These are phyloP conservation scores for Climacium dendroides DNA, from an alignment of 225 moss, liverwort and hornwort genomes.

Conservation along the genomic window DNA sequence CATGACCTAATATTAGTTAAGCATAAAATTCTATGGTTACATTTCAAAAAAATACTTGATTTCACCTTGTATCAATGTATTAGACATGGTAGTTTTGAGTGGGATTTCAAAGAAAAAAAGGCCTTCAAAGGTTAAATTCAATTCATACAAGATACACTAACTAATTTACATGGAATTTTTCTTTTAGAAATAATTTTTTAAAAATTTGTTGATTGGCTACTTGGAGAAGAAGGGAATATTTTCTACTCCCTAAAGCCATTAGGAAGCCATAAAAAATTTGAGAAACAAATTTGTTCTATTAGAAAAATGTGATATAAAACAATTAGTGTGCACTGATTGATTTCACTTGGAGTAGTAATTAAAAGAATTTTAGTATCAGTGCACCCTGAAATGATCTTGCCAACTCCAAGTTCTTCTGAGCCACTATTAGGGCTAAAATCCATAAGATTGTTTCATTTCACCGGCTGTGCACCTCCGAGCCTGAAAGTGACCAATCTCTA, in stretches of 20 bases:
- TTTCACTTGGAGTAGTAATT: not conserved
- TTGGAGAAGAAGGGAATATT: not conserved
- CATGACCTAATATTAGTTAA: not conserved
- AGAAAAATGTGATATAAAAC: not conserved
- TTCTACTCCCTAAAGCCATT: not conserved
- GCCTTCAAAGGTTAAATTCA: accelerated
- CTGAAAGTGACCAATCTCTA: not conserved
- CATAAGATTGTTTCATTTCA: not conserved
- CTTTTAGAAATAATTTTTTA: no score
- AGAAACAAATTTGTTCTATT: not conserved
- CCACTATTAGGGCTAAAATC: not conserved
- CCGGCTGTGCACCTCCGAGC: not conserved
- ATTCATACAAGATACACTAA: accelerated
- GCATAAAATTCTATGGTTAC: accelerated
- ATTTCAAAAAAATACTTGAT: no score
- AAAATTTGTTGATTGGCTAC: not conserved
- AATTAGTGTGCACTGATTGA: not conserved
- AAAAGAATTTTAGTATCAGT: not conserved
- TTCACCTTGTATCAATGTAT: not conserved
- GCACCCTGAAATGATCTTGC: not conserved
- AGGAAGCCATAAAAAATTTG: not conserved
- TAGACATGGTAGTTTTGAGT: not conserved
- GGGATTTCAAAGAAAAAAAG: not conserved
- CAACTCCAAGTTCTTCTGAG: not conserved
- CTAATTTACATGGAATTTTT: not conserved